Percentiles rank a stretch among this genome's conserved stretches.
phyloP scores from a whole-genome alignment of 106 monocot genomes.

The Dendrobium officinale region DNA sequence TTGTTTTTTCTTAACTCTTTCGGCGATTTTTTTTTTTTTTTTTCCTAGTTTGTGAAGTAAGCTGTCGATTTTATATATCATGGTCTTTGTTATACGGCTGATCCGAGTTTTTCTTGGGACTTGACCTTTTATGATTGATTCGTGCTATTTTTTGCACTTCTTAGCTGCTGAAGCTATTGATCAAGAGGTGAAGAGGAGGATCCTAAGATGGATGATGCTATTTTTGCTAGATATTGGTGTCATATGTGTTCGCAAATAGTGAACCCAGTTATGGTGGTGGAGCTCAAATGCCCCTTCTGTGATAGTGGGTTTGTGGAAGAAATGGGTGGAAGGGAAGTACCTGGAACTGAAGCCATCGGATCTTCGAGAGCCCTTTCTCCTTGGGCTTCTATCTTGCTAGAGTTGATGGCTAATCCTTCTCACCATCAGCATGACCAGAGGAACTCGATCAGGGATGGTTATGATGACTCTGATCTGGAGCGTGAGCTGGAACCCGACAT shows the following conservation, averaged over 20 bases:
- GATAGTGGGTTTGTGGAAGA: conserved; percentile 41
- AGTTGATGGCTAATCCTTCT: conserved; percentile 21
- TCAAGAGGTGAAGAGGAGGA: background rate
- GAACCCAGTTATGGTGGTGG: conserved; percentile 22
- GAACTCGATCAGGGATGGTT: background rate
- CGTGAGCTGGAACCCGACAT: background rate
- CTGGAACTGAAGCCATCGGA: background rate
- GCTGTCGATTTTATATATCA: background rate
- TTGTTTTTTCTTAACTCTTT: background rate
- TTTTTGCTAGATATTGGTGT: conserved; percentile 27
- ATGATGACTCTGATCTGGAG: conserved; percentile 5
- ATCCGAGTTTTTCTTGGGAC: background rate
- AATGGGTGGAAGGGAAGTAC: conserved; percentile 13
- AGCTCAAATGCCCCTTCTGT: conserved; percentile 47
- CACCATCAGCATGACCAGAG: conserved; percentile 6
- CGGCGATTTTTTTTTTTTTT: too few species aligned
- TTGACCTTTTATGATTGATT: background rate
- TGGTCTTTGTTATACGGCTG: background rate
- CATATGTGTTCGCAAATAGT: conserved; percentile 32
- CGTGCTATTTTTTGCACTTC: background rate
- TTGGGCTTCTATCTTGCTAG: conserved; percentile 33
- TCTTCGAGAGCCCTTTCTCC: conserved; percentile 18
- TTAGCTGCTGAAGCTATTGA: background rate
- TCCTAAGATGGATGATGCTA: conserved; percentile 19
- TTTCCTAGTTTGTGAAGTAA: too few species aligned